These are phyloP conservation scores for Mycosphaerella sp. DNA, from an alignment of 2,329 filamentous ascomycete genomes.

Conservation along the genomic window DNA sequence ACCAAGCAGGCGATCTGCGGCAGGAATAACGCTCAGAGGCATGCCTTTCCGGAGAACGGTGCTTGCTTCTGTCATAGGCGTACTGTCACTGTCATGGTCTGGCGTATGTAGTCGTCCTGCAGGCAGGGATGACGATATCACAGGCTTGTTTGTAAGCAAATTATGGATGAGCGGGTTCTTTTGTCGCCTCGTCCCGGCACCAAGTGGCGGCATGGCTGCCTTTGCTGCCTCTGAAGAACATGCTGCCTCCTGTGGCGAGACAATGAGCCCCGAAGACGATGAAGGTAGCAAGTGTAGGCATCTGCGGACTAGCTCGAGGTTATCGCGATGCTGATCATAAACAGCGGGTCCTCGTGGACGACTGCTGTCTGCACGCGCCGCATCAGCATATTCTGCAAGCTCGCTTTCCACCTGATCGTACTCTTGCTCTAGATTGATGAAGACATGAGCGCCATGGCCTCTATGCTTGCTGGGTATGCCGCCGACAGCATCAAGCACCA, in stretches of 20 bases:
- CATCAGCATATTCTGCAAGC: slow-evolving; percentile 25
- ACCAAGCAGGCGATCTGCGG: slow-evolving; percentile 52
- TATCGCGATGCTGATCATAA: slow-evolving; percentile 54
- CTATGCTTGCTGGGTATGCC: slow-evolving; percentile 65
- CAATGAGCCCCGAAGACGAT: slow-evolving; percentile 80
- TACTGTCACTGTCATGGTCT: slow-evolving; percentile 23
- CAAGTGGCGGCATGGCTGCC: slow-evolving; percentile 22
- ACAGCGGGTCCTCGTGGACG: slow-evolving; percentile 13
- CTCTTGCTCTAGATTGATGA: slow-evolving; percentile 91
- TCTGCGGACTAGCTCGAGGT: slow-evolving; percentile 65
- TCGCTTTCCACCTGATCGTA: slow-evolving; percentile 63
- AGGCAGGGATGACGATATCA: slow-evolving; percentile 86
- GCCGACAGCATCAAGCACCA: slow-evolving; percentile 79
- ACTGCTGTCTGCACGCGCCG: slow-evolving; percentile 18
- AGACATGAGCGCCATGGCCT: slow-evolving; percentile 65
- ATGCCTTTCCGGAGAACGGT: slow-evolving; percentile 90
- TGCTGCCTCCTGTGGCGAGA: slow-evolving; percentile 78
- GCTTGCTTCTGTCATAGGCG: slow-evolving; percentile 40
- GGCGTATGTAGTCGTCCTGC: slow-evolving; percentile 52
- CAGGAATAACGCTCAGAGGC: slow-evolving; percentile 75
- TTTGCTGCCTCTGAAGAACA: slow-evolving; percentile 41
- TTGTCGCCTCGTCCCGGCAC: slow-evolving; percentile 50
- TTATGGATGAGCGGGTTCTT: slow-evolving; percentile 92
- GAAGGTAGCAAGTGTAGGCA: slow-evolving; percentile 71
- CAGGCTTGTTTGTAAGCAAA: slow-evolving; percentile 87